Base-by-base conservation (phyloP, 345 rosid species). In the Pugionium dolabratum region DNA sequence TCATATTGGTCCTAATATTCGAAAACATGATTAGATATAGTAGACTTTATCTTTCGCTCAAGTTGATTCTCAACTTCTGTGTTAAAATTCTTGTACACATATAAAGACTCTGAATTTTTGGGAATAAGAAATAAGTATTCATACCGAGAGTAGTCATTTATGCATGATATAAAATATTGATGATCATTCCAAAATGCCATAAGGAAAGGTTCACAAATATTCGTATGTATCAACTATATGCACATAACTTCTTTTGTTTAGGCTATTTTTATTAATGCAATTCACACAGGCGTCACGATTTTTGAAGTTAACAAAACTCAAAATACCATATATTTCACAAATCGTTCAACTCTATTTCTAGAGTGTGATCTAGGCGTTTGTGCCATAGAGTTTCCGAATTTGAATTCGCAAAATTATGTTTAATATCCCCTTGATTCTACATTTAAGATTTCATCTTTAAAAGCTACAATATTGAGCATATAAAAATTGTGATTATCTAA, bases 231-330 rank as follows among this genome's bases (percentile, higher is more conserved):
- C 30, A 50, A 50, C 54, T 50, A 6, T 50, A 9, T 50, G 25
- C 54, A 50, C 35, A 6, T 1, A 29, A 29, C 30, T 10, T 50
- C 25, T 50, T 9, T 9, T 50, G 51, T 46, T 46, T 46, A 18
- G 9, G 44, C 1, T 44, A 31, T 44, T 60, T 59, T 29, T 29
- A 6, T 60, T 60, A 18, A 44, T 60, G 9, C 32, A 60, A 11
- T 60, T 32, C 11, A 43, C 40, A 59, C 4, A 44, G 0, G 11
- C 30, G 3, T 59, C 52, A 59, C 0, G 44, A 30, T 44, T 1
- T 31, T 7, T 52, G 36, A 31, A 59, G 1, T 43, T 31, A 45
- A 40, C 43, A 40, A 0, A 40, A 40, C n/a, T 9, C 43, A 40
- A 40, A 8, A 40, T 40, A 5, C 9, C 9, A 37, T 37, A 4